Evolutionary conservation across 495 filamentous ascomycete species (phyloP).

Genomic region (Lichina pygmaea): DNA sequence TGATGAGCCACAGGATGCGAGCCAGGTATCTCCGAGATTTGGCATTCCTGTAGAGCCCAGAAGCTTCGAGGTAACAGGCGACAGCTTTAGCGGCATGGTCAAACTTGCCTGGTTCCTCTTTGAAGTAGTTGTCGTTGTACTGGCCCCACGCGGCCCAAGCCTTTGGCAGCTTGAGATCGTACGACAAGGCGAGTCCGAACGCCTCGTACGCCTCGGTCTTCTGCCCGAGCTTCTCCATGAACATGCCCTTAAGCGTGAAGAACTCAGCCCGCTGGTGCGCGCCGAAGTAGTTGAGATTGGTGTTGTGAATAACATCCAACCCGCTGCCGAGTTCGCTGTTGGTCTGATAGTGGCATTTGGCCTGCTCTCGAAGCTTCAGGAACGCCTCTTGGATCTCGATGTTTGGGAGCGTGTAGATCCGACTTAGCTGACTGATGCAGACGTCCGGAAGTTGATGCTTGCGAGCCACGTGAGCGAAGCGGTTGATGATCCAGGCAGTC

Average conservation of each 20-base stretch:
- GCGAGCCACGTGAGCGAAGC: constrained; percentile 89
- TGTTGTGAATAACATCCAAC: constrained; percentile 97
- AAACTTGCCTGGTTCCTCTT: constrained; percentile 55
- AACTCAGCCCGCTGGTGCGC: constrained; percentile 93
- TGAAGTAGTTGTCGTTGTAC: constrained; percentile 90
- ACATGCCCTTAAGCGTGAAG: constrained; percentile 98
- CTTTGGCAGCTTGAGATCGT: constrained; percentile 82
- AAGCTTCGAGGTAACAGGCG: constrained; percentile 88
- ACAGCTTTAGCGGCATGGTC: constrained; percentile 67
- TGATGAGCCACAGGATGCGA: constrained; percentile 85
- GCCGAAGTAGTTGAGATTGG: constrained; percentile 94
- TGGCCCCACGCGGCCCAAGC: constrained; percentile 99
- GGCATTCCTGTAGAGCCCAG: constrained; percentile 82
- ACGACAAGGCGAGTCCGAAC: constrained; percentile 81
- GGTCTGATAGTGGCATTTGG: constrained; percentile 96
- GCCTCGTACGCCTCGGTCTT: constrained; percentile 78
- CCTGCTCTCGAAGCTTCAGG: constrained; percentile 87
- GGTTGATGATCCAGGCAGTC: constrained; percentile 98
- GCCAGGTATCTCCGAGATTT: constrained; percentile 93
- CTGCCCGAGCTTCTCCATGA: constrained; percentile 73
- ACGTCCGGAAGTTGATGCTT: constrained; percentile 94
- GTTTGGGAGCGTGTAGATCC: constrained; percentile 94
- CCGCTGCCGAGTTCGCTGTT: constrained; percentile 70
- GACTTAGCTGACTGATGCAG: constrained; percentile 85
- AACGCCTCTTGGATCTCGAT: constrained; percentile 99